Evolutionary conservation across 2,329 filamentous ascomycete species (phyloP).

Genomic region (Amesomyces nigricolor): DNA sequence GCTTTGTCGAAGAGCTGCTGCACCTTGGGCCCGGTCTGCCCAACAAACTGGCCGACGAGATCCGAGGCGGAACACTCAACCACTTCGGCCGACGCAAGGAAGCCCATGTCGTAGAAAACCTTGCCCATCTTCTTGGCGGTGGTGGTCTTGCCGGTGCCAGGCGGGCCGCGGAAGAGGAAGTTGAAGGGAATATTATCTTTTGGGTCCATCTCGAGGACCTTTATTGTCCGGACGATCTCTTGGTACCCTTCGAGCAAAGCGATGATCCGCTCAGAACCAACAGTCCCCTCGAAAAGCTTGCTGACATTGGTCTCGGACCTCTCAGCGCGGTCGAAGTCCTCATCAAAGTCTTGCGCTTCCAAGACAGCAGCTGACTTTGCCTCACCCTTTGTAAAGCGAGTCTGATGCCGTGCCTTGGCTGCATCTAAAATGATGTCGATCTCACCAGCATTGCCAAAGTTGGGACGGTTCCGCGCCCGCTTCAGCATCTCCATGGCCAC

Average conservation of each 20-base stretch:
- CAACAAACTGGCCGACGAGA: slow-evolving; percentile 61
- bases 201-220: slow-evolving; percentile 47
- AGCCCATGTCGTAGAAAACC: slow-evolving; percentile 68
- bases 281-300: slow-evolving; percentile 51
- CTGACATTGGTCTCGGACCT: slow-evolving; percentile 43
- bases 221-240: slow-evolving; percentile 46
- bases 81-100: slow-evolving; percentile 55
- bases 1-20: slow-evolving; percentile 53
- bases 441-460: slow-evolving; percentile 70
- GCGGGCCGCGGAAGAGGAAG: slow-evolving; percentile 63
- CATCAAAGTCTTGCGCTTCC: slow-evolving; percentile 48
- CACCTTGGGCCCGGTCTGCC: slow-evolving; percentile 65
- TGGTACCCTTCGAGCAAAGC: slow-evolving; percentile 50
- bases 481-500: slow-evolving; percentile 56
- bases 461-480: slow-evolving; percentile 54
- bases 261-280: slow-evolving; percentile 54
- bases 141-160: slow-evolving; percentile 68
- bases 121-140: slow-evolving; percentile 70
- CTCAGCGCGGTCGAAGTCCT: slow-evolving; percentile 50
- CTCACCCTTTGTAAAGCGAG: slow-evolving; percentile 23
- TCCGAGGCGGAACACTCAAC: slow-evolving; percentile 63
- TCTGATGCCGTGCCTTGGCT: slow-evolving; percentile 44
- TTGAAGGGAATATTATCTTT: slow-evolving; percentile 57
- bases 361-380: slow-evolving; percentile 27
- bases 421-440: slow-evolving; percentile 62